Base-by-base conservation (phyloP, 2,329 filamentous ascomycete genomes). In the Alternaria sp. region DNA sequence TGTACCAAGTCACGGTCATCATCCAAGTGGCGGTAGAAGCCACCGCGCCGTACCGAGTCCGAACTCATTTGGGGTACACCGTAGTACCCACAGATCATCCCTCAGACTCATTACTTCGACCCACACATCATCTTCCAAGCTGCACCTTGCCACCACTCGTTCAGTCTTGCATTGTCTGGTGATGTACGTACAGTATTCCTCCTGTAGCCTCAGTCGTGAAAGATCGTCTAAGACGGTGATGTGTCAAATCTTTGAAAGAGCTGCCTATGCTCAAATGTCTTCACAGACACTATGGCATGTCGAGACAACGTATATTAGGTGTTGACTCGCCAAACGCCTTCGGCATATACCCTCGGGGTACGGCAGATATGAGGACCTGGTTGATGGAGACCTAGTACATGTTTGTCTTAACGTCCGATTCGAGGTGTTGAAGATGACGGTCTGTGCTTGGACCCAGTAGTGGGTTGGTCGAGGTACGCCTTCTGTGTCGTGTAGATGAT, bases 381-480 rank as follows among this genome's bases (percentile, higher is more conserved):
- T 43, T 54, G 1, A 43, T 12, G 26, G 54, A 51, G 48, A 44
- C 18, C 39, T 55, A 26, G 32, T 24, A 18, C 32, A 4, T 24
- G 41, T 57, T 28, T 38, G 49, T 20, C 34, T 1, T 22, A 36
- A 39, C 22, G 20, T 36, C 41, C 43, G 51, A 28, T 41, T 14
- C 22, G 38, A n/a, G 34, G 38, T 32, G 16, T 22, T 32, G 42
- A 20, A 36, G 32, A 26, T 39, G 22, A 30, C 47, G 55, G 57
- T 56, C 64, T 67, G 57, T 65, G 55, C 60, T 56, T 58, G 44
- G 30, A 47, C 64, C 58, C 53, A 63, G 34, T 11, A 8, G 5
- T 63, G 63, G 42, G 64, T 63, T 53, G 43, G 41, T 36, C 46
- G 28, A 54, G 44, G 44, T 44, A 46, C 34, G 41, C 44, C 53